Percentiles rank a stretch among this genome's conserved stretches.
Evolutionary conservation across 345 rosid genomes (phyloP).

Genomic region (Geranium brycei): DNA sequence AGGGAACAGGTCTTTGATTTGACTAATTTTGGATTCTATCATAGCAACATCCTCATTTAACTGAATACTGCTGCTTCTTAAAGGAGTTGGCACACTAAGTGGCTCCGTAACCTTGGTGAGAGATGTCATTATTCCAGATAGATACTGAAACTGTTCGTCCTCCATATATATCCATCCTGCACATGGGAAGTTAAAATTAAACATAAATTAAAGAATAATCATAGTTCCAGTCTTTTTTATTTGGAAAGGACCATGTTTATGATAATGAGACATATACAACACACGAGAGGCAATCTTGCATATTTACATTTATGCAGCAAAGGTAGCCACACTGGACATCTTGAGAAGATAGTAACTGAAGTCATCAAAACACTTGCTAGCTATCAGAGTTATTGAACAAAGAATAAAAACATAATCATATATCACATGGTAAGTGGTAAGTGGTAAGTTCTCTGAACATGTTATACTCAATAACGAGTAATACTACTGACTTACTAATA

Average conservation of each 20-base stretch:
- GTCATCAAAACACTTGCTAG: neutral
- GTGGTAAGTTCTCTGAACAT: too few species aligned
- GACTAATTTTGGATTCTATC: slow-evolving; percentile 75
- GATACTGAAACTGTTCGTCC: slow-evolving; percentile 65
- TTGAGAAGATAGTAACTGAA: neutral
- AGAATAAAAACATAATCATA: neutral
- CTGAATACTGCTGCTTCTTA: slow-evolving; percentile 21
- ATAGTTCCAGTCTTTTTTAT: neutral
- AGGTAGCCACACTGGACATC: neutral
- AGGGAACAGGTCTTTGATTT: slow-evolving; percentile 83
- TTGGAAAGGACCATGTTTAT: neutral
- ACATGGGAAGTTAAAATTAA: slow-evolving; percentile 1
- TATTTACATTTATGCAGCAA: too few species aligned
- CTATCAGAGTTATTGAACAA: neutral
- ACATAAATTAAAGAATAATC: neutral
- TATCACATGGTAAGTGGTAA: neutral
- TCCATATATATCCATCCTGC: slow-evolving; percentile 85
- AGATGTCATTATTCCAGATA: slow-evolving; percentile 50
- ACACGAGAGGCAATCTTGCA: neutral
- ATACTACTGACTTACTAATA: too few species aligned
- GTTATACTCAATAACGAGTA: too few species aligned
- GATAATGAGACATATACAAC: neutral
- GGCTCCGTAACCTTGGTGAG: slow-evolving; percentile 21
- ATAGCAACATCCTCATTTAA: slow-evolving; percentile 60
- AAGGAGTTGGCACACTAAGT: slow-evolving; percentile 18